These are phyloP conservation scores for Pichia sp. DNA, from an alignment of 1,139 yeast genomes.

Conservation along the genomic window DNA sequence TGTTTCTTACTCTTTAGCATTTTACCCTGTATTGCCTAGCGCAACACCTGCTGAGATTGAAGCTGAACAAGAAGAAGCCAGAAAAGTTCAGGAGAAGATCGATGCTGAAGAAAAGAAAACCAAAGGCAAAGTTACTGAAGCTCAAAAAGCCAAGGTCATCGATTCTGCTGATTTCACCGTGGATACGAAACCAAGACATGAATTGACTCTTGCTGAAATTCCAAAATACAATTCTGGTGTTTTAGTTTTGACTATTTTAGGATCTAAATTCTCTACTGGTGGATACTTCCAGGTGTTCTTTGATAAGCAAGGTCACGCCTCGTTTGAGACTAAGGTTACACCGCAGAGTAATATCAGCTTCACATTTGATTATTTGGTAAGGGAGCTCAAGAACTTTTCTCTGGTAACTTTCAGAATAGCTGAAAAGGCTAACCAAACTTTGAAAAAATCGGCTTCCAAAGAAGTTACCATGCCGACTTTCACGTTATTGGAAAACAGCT, in stretches of 20 bases:
- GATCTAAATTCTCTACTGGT: constrained; percentile 51
- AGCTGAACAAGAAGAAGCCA: constrained; percentile 42
- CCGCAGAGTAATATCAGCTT: constrained; percentile 45
- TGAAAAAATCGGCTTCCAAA: constrained; percentile 56
- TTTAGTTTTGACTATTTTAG: constrained; percentile 59
- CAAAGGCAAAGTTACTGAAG: constrained; percentile 29
- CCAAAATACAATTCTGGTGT: constrained; percentile 69
- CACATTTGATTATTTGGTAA: constrained; percentile 69
- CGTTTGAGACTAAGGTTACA: constrained; percentile 48
- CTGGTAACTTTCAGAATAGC: constrained; percentile 57
- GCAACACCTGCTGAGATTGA: constrained; percentile 68
- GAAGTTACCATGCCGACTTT: constrained; percentile 64
- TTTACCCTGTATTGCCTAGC: constrained; percentile 78
- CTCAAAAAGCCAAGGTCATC: constrained; percentile 27
- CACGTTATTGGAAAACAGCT: constrained; percentile 64
- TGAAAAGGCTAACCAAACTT: constrained; percentile 47
- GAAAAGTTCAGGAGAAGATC: constrained; percentile 10
- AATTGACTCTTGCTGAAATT: constrained; percentile 60
- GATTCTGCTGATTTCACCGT: constrained; percentile 34
- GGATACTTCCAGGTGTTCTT: constrained; percentile 67
- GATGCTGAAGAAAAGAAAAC: constrained; percentile 29
- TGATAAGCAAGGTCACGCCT: constrained; percentile 66
- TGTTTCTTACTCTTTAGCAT: constrained; percentile 66
- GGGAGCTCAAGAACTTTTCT: constrained; percentile 69
- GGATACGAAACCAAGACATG: constrained; percentile 47